These are phyloP conservation scores for Fomitopsis palustris DNA, from an alignment of 1,284 basidiomycete species.

Conservation along the genomic window DNA sequence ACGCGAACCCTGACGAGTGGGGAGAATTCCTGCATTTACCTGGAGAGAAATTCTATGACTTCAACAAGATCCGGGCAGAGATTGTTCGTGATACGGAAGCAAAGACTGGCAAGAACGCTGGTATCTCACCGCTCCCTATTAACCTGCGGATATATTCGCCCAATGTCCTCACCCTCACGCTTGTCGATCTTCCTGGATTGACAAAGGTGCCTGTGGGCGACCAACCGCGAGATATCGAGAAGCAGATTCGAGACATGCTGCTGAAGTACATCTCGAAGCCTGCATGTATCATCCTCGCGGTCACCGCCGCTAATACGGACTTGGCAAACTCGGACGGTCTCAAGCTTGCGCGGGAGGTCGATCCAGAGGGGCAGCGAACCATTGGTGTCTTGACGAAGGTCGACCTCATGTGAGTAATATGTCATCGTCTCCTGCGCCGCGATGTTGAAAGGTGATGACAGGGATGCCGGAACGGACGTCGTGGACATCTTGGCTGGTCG, in stretches of 20 bases:
- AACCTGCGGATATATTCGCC: constrained; percentile 97
- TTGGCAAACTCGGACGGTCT: constrained; percentile 98
- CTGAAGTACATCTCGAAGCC: constrained; percentile 95
- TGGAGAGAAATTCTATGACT: constrained; percentile 97
- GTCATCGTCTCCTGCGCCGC: not conserved
- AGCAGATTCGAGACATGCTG: constrained; percentile 96
- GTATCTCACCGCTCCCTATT: constrained; percentile 94
- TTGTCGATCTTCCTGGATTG: constrained; percentile 95
- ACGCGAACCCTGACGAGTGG: constrained; percentile 92
- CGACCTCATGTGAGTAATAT: constrained; percentile 81
- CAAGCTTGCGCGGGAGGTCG: constrained; percentile 94
- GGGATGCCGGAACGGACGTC: constrained; percentile 96
- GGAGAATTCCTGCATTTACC: constrained; percentile 97
- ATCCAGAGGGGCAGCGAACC: constrained; percentile 93
- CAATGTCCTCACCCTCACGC: constrained; percentile 93
- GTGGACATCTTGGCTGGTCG: constrained; percentile 98
- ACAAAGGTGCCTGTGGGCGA: constrained; percentile 98
- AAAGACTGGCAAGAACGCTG: constrained; percentile 97
- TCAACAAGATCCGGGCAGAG: constrained; percentile 94
- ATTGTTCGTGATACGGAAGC: constrained; percentile 96
- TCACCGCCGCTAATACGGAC: constrained; percentile 95
- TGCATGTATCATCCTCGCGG: constrained; percentile 87
- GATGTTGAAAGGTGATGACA: constrained; percentile 29
- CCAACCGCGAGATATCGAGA: constrained; percentile 97
- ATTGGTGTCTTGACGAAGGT: constrained; percentile 99